A percentile compares a stretch with the other conserved stretches of the same genome.
Evolutionary conservation across 192 early-diverging fungal genomes (phyloP).

Genomic region (Coemansia sp.): DNA sequence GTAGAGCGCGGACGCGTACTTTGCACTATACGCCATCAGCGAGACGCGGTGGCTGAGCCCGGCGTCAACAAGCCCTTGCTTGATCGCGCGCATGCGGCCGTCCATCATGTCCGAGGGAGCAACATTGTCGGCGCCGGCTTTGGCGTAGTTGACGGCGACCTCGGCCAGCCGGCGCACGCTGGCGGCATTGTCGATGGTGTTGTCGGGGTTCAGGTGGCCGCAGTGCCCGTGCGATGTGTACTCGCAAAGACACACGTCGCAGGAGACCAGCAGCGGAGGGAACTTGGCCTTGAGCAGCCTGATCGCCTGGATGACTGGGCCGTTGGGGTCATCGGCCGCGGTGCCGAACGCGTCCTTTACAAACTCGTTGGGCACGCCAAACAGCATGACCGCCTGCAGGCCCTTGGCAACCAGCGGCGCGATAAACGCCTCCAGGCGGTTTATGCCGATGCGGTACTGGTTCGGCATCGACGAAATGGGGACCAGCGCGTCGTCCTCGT

Average conservation of each 20-base stretch:
- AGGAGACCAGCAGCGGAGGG: constrained; percentile 80
- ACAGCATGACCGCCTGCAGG: constrained; percentile 81
- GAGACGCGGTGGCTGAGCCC: constrained; percentile 75
- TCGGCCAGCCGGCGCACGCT: constrained; percentile 79
- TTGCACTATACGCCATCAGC: constrained; percentile 97
- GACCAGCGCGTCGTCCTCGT: constrained; percentile 70
- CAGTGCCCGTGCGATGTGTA: constrained; percentile 98
- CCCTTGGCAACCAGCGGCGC: constrained; percentile 86
- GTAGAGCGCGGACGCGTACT: constrained; percentile 94
- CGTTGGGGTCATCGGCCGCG: constrained; percentile 76
- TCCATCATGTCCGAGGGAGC: constrained; percentile 99
- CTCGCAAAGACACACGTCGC: constrained; percentile 96
- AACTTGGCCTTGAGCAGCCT: constrained; percentile 72
- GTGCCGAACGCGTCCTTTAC: constrained; percentile 75
- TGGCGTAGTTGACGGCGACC: constrained; percentile 83
- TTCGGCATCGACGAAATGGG: constrained; percentile 83
- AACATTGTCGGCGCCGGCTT: constrained; percentile 88
- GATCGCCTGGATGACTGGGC: constrained; percentile 85
- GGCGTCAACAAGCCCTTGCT: constrained; percentile 71
- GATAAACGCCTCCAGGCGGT: constrained; percentile 72
- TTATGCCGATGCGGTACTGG: constrained; percentile 81
- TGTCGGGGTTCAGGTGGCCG: constrained; percentile 75
- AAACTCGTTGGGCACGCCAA: constrained; percentile 82
- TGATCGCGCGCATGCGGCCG: constrained; percentile 89
- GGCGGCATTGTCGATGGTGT: constrained; percentile 76